phyloP scores from a whole-genome alignment of 2,329 filamentous ascomycete genomes.

The Nemania sp. region DNA sequence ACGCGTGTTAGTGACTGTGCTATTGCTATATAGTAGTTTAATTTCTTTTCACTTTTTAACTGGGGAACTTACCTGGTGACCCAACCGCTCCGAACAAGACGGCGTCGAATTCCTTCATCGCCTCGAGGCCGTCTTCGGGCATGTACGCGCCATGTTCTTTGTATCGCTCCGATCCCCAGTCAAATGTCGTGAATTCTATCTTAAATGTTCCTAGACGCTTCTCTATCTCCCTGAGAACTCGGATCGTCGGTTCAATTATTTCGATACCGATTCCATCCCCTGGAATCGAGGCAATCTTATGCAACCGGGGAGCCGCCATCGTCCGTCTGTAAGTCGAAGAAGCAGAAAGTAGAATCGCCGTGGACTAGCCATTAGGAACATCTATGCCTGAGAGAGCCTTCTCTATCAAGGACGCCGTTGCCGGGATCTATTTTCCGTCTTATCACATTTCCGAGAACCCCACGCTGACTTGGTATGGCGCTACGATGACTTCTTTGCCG shows the following conservation, averaged over 20 bases:
- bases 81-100: slow-evolving; percentile 5
- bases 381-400: background rate
- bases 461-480: background rate
- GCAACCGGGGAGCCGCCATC: background rate
- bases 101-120: background rate
- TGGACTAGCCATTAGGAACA: background rate
- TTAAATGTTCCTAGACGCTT: background rate
- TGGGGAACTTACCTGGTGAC: slow-evolving; percentile 4
- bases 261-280: slow-evolving; percentile 6
- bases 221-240: background rate
- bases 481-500: background rate
- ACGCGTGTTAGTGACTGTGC: background rate
- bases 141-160: background rate
- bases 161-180: slow-evolving; percentile 1
- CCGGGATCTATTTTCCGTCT: slow-evolving; percentile 5
- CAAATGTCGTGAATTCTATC: background rate
- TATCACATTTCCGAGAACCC: background rate
- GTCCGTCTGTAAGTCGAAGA: background rate
- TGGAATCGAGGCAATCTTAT: background rate
- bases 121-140: background rate
- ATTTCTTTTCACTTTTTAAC: background rate
- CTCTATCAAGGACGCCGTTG: background rate
- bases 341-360: background rate
- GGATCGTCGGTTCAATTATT: background rate
- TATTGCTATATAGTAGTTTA: background rate